Conservation (phyloP, 768 basidiomycete genomes). For the Podaxis carcinomalis region DNA sequence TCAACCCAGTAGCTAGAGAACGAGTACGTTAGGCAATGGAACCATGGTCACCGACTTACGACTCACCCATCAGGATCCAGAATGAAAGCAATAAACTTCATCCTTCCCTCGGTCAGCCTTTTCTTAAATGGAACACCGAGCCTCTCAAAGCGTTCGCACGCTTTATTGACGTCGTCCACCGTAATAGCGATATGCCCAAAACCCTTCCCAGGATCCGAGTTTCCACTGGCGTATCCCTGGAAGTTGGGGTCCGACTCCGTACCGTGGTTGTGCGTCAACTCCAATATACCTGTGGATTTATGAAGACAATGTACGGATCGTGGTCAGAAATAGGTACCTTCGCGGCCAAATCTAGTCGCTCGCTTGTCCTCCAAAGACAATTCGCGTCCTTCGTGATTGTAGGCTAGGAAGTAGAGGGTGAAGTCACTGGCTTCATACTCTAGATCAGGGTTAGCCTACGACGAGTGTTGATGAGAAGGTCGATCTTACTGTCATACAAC, state of each 20-base stretch:
- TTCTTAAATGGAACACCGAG: slow-evolving; percentile 87
- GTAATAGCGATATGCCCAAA: slow-evolving; percentile 91
- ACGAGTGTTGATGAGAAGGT: not conserved
- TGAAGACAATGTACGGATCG: not conserved
- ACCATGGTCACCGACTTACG: not conserved
- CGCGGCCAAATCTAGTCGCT: slow-evolving; percentile 48
- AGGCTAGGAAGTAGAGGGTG: slow-evolving; percentile 85
- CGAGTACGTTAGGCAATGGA: not conserved
- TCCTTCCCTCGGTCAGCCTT: slow-evolving; percentile 77
- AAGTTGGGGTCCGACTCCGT: slow-evolving; percentile 78
- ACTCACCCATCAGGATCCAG: slow-evolving; percentile 80
- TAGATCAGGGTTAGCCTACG: slow-evolving; percentile 21
- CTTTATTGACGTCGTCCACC: slow-evolving; percentile 77
- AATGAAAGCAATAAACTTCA: slow-evolving; percentile 82
- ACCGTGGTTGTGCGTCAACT: slow-evolving; percentile 88
- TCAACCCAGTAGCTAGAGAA: slow-evolving; percentile 21
- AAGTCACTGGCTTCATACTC: slow-evolving; percentile 57
- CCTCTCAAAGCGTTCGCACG: slow-evolving; percentile 79
- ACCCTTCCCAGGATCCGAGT: slow-evolving; percentile 71
- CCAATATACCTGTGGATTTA: slow-evolving; percentile 57
- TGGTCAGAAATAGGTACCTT: slow-evolving; percentile 43
- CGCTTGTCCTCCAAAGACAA: slow-evolving; percentile 51
- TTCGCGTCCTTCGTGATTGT: slow-evolving; percentile 52
- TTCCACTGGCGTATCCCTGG: slow-evolving; percentile 82
- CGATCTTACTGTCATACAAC: slow-evolving; percentile 47